A percentile compares a stretch with the other conserved stretches of the same genome.
Conservation (phyloP, 75 land plant genomes). For the Ceratopteris richardii region DNA sequence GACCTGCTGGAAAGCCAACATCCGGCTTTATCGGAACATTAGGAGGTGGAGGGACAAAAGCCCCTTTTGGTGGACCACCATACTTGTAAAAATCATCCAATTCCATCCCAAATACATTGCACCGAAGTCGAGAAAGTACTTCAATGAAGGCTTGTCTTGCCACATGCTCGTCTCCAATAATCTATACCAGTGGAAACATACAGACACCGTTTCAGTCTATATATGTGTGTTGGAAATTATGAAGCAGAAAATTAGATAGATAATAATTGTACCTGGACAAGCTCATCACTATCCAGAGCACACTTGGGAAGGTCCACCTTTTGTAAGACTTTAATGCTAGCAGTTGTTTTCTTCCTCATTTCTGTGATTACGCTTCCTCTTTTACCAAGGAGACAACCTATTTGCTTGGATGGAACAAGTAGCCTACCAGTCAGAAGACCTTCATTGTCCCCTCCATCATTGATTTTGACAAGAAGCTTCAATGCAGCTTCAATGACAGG, state of each 20-base stretch:
- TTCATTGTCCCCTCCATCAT: slow-evolving; percentile 58
- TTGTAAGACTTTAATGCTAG: slow-evolving; percentile 77
- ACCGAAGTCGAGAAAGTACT: slow-evolving; percentile 58
- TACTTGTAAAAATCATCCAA: slow-evolving; percentile 19
- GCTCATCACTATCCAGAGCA: slow-evolving; percentile 81
- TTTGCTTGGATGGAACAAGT: slow-evolving; percentile 76
- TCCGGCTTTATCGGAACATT: background rate
- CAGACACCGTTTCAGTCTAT: background rate
- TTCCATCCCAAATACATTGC: slow-evolving; percentile 58
- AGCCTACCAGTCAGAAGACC: slow-evolving; percentile 64
- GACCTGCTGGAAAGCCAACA: slow-evolving; percentile 2
- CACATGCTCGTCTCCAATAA: slow-evolving; percentile 71
- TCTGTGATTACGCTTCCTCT: slow-evolving; percentile 83
- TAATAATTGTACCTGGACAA: slow-evolving; percentile 70
- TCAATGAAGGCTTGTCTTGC: slow-evolving; percentile 79
- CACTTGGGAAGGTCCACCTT: slow-evolving; percentile 77
- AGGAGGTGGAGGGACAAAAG: background rate
- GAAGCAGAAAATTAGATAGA: no score
- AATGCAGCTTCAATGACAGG: slow-evolving; percentile 78
- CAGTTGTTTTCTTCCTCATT: slow-evolving; percentile 76
- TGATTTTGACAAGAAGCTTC: slow-evolving; percentile 64
- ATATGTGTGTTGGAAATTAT: no score
- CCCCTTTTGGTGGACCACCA: slow-evolving; percentile 15
- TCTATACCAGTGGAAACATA: slow-evolving; percentile 30
- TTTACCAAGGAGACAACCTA: slow-evolving; percentile 93